These are phyloP conservation scores for Ophiognomonia clavigignenti-juglandacearum DNA, from an alignment of 2,329 filamentous ascomycete genomes.

Conservation along the genomic window DNA sequence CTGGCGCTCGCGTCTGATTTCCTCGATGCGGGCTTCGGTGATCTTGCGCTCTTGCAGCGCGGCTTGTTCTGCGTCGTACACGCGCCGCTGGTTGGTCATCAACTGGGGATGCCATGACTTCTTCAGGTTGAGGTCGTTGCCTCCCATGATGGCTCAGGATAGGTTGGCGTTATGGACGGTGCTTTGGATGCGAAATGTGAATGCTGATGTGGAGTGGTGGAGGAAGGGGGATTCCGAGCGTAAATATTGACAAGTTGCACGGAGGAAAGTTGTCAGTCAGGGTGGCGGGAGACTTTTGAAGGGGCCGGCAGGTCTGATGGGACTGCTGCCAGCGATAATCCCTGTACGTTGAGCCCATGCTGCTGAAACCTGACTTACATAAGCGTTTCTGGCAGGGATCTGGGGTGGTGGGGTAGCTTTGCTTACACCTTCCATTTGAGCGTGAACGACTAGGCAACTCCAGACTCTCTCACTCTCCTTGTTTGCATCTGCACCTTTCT, in stretches of 20 bases:
- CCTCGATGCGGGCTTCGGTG: constrained; percentile 85
- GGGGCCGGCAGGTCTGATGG: not conserved
- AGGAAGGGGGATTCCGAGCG: no score
- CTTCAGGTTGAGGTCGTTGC: constrained; percentile 89
- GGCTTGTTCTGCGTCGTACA: constrained; percentile 88
- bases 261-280: no score
- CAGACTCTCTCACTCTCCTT: not conserved
- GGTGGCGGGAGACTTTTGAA: constrained; percentile 11
- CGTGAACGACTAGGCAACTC: not conserved
- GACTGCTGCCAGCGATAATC: not conserved
- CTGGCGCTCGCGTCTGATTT: constrained; percentile 87
- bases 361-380: no score
- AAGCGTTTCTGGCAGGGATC: no score
- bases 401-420: not conserved
- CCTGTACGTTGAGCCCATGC: not conserved
- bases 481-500: not conserved
- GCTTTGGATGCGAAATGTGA: not conserved
- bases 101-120: constrained; percentile 92
- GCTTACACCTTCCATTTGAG: not conserved
- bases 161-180: not conserved
- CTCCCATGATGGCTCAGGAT: constrained; percentile 69
- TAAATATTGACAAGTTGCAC: no score
- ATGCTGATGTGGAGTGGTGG: not conserved
- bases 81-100: constrained; percentile 82
- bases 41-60: constrained; percentile 93